Evolutionary conservation across 2,329 filamentous ascomycete species (phyloP), one percentile per base, ranked within the genome.

Genomic region (Pezizomycotina sp.): DNA sequence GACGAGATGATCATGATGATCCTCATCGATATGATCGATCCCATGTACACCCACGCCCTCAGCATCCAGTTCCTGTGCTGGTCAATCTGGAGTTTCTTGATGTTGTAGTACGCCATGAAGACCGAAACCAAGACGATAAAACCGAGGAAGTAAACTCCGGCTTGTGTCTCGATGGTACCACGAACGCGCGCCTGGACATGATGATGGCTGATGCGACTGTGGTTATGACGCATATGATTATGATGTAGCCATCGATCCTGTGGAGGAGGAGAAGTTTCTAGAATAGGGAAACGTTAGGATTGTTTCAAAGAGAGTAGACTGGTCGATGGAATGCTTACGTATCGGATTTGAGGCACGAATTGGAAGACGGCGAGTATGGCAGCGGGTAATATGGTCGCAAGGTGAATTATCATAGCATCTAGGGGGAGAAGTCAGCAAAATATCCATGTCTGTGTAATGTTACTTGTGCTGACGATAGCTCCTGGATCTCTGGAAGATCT

Each of bases 1-100:
- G 30, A 27, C 14, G 34, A 30, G 18, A 43, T 32, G 6, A 37
- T 14, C 33, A 47, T 33, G 7, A 52, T 48, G n/a, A 53, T 37
- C 13, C 52, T 38, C n/a, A 48, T 40, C 8, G 53, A 55, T 26
- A 55, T 51, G 36, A 55, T 53, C 22, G 40, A 48, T 7, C 37
- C 47, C 38, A 53, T 41, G 31, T 63, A 63, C 24, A 64, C 55
- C 64, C 64, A 66, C 5, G 63, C 59, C 14, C 71, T 53, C 19
- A 75, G 48, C 70, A 74, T 75, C 70, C 69, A 75, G 2, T 67
- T 66, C 1, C 71, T 61, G 42, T 75, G 71, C 48, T 74, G 64
- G 20, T 74, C 68, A 31, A 77, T 68, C 48, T 74, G 69, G 2
- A 74, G 53, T 2, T 59, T 56, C 51, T 68, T 72, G 52, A 75